Evolutionary conservation across 2,329 filamentous ascomycete genomes (phyloP), one percentile per base, ranked within the genome.

Genomic region (Penicillium nordicum): DNA sequence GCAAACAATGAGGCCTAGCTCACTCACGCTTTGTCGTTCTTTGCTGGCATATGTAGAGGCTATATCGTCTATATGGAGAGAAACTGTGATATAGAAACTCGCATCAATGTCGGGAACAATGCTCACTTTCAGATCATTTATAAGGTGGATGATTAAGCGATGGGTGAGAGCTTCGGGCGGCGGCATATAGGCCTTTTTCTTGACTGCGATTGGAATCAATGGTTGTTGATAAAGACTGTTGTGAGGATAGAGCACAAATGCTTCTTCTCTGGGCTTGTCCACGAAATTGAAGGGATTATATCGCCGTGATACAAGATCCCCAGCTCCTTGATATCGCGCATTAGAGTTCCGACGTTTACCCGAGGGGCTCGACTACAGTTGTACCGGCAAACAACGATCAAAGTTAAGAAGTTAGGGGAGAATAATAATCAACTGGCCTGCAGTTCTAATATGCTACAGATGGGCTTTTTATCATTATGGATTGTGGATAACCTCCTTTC

Each of bases 81-180:
- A n/a, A n/a, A 1, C 7, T 5, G 9, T 21, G 7, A 9, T 14
- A 3, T 11, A 2, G 12, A 34, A 16, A 25, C 5, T 0, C 1
- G 3, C 27, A 8, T 30, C 5, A 21, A 14, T 4, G 10, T 3
- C 3, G n/a, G 18, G 41, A 32, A 30, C 7, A 23, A 23, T 4
- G 14, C 21, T 5, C 14, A 36, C 5, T 9, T 23, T 3, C 8
- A 10, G 12, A 12, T 10, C 29, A 4, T 32, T 1, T 6, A 4
- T 46, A 16, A 25, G 34, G 14, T 2, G 14, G 1, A 21, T 23
- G 12, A 14, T 46, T 34, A 46, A 46, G 2, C 9, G 29, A 32
- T 8, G 7, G 12, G 12, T 23, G 12, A 45, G 29, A 45, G 43
- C 7, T 32, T 45, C 1, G 1, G 32, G n/a, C 16, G 11, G 7